Percentiles rank a stretch among this genome's conserved stretches.
These are phyloP conservation scores for Eragrostis nindensis DNA, from an alignment of 176 grass and related monocot genomes.

Conservation along the genomic window DNA sequence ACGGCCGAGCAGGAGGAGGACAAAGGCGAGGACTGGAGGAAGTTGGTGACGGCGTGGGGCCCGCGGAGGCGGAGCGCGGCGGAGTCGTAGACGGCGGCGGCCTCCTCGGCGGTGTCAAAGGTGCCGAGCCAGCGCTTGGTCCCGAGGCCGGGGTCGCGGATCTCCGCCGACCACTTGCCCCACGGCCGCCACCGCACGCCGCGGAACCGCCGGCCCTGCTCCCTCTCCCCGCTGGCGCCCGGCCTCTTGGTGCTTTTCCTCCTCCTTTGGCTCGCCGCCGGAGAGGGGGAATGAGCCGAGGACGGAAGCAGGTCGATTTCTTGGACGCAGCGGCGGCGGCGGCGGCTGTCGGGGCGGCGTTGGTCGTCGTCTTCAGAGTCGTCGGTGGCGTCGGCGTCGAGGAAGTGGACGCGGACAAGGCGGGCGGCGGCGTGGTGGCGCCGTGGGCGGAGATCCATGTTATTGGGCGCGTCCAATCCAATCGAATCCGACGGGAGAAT, in stretches of 20 bases:
- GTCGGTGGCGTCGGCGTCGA: conserved; percentile 63
- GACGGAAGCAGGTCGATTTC: conserved; percentile 32
- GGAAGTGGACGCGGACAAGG: conserved; percentile 54
- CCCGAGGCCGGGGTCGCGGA: conserved; percentile 46
- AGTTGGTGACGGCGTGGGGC: conserved; percentile 57
- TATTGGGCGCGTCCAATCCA: too few species aligned
- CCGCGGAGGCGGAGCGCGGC: conserved; percentile 68
- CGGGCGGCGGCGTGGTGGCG: neutral
- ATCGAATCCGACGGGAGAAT: too few species aligned
- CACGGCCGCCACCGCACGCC: conserved; percentile 59
- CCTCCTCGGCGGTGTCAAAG: conserved; percentile 74
- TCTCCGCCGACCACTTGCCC: conserved; percentile 53
- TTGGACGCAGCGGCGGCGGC: conserved; percentile 20
- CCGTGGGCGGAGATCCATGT: neutral
- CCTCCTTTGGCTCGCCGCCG: neutral
- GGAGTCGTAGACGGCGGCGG: conserved; percentile 61
- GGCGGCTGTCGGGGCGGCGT: neutral
- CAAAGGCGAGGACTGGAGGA: neutral
- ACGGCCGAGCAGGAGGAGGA: neutral
- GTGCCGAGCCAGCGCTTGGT: conserved; percentile 79
- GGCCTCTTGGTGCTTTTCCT: neutral
- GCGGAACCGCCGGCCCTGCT: conserved; percentile 41
- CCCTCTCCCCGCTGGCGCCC: neutral
- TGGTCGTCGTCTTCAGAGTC: conserved; percentile 36
- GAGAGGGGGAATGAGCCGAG: too few species aligned